A percentile compares a stretch with the other conserved stretches of the same genome.
Conservation (phyloP, 1,284 basidiomycete species). For the Rhodotorula mucilaginosa region DNA sequence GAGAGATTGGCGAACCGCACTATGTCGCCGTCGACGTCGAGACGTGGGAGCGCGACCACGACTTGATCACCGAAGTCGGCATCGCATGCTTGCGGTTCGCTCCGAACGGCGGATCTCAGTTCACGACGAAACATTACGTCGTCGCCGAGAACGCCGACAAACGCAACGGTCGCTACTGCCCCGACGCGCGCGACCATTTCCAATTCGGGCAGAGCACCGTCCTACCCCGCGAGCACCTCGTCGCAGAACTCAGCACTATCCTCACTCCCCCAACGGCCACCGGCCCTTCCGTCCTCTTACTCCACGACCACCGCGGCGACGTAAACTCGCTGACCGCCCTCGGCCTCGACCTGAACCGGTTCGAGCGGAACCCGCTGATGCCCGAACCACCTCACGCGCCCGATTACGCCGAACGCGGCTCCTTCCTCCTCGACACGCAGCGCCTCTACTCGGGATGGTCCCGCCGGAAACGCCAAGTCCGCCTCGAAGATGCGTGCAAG, state of each 20-base stretch:
- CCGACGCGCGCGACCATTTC: slow-evolving; percentile 63
- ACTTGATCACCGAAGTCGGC: slow-evolving; percentile 33
- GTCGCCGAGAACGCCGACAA: slow-evolving; percentile 62
- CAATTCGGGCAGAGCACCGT: slow-evolving; percentile 63
- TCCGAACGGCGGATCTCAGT: background rate
- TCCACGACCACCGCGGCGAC: slow-evolving; percentile 72
- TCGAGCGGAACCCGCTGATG: slow-evolving; percentile 55
- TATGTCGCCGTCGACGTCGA: slow-evolving; percentile 30
- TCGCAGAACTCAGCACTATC: background rate
- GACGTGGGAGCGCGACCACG: slow-evolving; percentile 31
- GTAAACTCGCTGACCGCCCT: slow-evolving; percentile 56
- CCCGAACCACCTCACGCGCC: slow-evolving; percentile 52
- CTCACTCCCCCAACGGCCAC: slow-evolving; percentile 52
- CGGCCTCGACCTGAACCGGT: slow-evolving; percentile 57
- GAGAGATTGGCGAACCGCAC: background rate
- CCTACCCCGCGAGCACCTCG: slow-evolving; percentile 51
- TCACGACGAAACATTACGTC: slow-evolving; percentile 21
- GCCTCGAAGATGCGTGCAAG: slow-evolving; percentile 61
- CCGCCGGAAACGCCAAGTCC: slow-evolving; percentile 55
- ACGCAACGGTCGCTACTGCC: slow-evolving; percentile 63
- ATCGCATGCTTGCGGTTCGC: slow-evolving; percentile 4
- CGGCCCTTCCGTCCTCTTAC: slow-evolving; percentile 70
- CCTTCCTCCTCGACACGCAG: slow-evolving; percentile 67
- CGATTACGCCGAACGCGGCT: slow-evolving; percentile 41
- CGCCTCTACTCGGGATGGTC: slow-evolving; percentile 68